phyloP scores from a whole-genome alignment of 1,284 basidiomycete species.

The Athelia sp. region DNA sequence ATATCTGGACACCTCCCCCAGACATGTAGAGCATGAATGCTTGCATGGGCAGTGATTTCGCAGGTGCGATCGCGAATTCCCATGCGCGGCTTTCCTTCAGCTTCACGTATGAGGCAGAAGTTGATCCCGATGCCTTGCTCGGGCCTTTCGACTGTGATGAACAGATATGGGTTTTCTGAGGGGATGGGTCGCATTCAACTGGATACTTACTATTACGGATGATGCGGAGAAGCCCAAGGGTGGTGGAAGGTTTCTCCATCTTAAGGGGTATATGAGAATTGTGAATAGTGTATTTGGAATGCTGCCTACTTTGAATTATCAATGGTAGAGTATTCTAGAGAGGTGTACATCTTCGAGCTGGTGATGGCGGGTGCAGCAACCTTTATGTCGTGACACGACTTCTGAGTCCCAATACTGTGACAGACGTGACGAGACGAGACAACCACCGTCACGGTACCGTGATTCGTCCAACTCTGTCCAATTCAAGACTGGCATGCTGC shows the following conservation, averaged over 20 bases:
- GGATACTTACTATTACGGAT: background rate
- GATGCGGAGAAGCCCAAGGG: constrained; percentile 1
- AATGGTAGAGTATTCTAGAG: constrained; percentile 31
- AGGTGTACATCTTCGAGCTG: constrained; percentile 7
- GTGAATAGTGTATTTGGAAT: background rate
- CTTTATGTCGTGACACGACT: too few species aligned
- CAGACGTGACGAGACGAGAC: too few species aligned
- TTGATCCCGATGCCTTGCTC: constrained; percentile 31
- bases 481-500: too few species aligned
- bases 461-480: too few species aligned
- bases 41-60: constrained; percentile 90
- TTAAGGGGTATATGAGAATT: constrained; percentile 13
- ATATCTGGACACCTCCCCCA: constrained; percentile 87
- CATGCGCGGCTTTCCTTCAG: constrained; percentile 82
- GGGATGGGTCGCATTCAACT: background rate
- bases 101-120: constrained; percentile 48
- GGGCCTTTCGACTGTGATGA: constrained; percentile 33
- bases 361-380: too few species aligned
- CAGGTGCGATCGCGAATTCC: constrained; percentile 81
- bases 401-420: too few species aligned
- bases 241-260: constrained; percentile 1
- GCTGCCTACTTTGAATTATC: constrained; percentile 29
- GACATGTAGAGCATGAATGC: constrained; percentile 97
- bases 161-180: constrained; percentile 7
- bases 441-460: too few species aligned